phyloP scores from a whole-genome alignment of 371 early-diverging fungal genomes.

The Lichtheimia corymbifera region DNA sequence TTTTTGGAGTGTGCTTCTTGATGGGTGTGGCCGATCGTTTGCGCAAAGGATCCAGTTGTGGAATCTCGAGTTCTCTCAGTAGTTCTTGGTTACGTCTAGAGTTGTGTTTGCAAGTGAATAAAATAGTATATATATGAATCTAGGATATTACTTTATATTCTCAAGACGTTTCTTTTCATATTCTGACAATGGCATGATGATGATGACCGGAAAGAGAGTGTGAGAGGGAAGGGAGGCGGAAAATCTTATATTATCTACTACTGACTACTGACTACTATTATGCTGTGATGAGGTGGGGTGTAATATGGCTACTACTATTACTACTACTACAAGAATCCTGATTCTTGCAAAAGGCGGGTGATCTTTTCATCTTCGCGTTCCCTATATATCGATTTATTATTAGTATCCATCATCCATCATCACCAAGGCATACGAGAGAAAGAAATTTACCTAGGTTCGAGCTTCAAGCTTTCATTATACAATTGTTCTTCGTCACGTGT shows the following conservation, averaged over 20 bases:
- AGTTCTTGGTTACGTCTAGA: conserved; percentile 46
- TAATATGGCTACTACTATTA: too few species aligned
- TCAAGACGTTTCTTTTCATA: conserved; percentile 48
- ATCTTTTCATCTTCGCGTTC: conserved; percentile 92
- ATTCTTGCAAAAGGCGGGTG: conserved; percentile 80
- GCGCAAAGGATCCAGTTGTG: conserved; percentile 11
- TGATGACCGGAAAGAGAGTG: background rate
- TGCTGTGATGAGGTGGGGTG: too few species aligned
- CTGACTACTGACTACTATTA: conserved; percentile 31
- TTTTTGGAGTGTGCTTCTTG: conserved; percentile 21
- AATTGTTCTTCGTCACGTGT: conserved; percentile 58
- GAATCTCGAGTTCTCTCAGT: conserved; percentile 33
- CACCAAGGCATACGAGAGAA: background rate
- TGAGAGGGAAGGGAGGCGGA: background rate
- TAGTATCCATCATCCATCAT: background rate
- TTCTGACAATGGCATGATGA: conserved; percentile 25
- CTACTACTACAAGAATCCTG: conserved; percentile 77
- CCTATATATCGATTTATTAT: conserved; percentile 32
- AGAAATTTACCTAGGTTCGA: conserved; percentile 75
- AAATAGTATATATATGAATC: background rate
- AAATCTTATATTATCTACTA: too few species aligned
- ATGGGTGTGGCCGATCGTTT: conserved; percentile 2
- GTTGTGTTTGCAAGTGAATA: background rate
- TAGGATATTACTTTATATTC: conserved; percentile 41
- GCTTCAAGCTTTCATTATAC: conserved; percentile 75